Conservation (phyloP, 2,329 filamentous ascomycete species). For the Fusarium denticulatum region DNA sequence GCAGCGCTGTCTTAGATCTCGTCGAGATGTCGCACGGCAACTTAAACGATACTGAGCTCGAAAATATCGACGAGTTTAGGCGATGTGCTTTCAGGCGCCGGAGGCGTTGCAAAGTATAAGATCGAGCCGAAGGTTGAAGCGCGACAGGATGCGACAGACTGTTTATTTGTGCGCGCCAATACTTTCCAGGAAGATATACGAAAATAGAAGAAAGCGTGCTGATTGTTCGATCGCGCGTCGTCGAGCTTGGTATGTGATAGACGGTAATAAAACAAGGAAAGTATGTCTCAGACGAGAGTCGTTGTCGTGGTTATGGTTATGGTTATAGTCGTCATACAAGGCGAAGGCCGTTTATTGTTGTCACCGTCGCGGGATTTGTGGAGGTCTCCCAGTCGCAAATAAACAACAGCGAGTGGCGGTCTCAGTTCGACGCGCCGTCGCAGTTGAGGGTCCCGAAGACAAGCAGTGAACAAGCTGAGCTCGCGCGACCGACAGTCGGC, state of each 20-base stretch:
- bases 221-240: conserved; percentile 6
- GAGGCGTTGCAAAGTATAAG: neutral
- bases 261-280: conserved; percentile 13
- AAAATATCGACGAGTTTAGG: conserved; percentile 4
- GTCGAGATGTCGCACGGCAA: conserved; percentile 17
- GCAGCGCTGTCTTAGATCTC: conserved; percentile 40
- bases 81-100: conserved; percentile 5
- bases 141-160: conserved; percentile 17
- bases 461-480: conserved; percentile 24
- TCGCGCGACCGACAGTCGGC: conserved; percentile 32
- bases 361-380: conserved; percentile 25
- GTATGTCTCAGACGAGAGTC: conserved; percentile 1
- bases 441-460: conserved; percentile 25
- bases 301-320: conserved; percentile 17
- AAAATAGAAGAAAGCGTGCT: conserved; percentile 21
- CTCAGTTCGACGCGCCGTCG: conserved; percentile 33
- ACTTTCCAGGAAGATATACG: conserved; percentile 6
- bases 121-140: neutral
- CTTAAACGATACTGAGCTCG: conserved; percentile 6
- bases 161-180: conserved; percentile 19
- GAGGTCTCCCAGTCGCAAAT: conserved; percentile 28
- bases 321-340: conserved; percentile 15
- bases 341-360: conserved; percentile 22
- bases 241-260: conserved; percentile 9
- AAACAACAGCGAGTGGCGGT: conserved; percentile 14